A percentile compares a stretch with the other conserved stretches of the same genome.
Evolutionary conservation across 805 yeast species (phyloP).

Genomic region (Millerozyma miso): DNA sequence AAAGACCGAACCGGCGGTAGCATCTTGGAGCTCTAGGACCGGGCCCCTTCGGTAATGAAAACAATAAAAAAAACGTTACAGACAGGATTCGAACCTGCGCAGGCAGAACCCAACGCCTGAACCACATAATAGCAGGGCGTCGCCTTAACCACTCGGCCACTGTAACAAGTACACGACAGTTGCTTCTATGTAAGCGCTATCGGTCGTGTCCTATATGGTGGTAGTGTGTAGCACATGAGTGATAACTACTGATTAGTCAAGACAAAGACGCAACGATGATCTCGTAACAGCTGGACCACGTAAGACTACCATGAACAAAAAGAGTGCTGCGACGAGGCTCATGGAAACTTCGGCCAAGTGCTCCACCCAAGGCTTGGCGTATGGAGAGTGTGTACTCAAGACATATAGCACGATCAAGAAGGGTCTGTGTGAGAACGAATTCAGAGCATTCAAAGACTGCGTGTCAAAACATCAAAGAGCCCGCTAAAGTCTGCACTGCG

Average conservation of each 20-base stretch:
- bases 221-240: neutral
- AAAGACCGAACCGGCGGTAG: no score
- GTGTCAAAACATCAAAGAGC: slow-evolving; percentile 23
- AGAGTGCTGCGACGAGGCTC: slow-evolving; percentile 42
- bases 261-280: no score
- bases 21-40: no score
- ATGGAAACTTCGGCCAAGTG: slow-evolving; percentile 38
- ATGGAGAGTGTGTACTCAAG: slow-evolving; percentile 53
- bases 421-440: slow-evolving; percentile 52
- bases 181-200: neutral
- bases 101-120: slow-evolving; percentile 42
- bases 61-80: slow-evolving; percentile 35
- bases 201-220: neutral
- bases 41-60: no score
- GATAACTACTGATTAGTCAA: no score
- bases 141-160: slow-evolving; percentile 55
- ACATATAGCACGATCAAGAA: slow-evolving; percentile 48
- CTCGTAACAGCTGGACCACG: no score
- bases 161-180: slow-evolving; percentile 21
- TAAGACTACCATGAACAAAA: neutral
- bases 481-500: no score
- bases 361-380: slow-evolving; percentile 39
- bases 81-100: slow-evolving; percentile 55
- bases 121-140: slow-evolving; percentile 38
- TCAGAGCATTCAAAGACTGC: slow-evolving; percentile 46